These are phyloP conservation scores for Coriolopsis trogii DNA, from an alignment of 1,284 basidiomycete species.

Conservation along the genomic window DNA sequence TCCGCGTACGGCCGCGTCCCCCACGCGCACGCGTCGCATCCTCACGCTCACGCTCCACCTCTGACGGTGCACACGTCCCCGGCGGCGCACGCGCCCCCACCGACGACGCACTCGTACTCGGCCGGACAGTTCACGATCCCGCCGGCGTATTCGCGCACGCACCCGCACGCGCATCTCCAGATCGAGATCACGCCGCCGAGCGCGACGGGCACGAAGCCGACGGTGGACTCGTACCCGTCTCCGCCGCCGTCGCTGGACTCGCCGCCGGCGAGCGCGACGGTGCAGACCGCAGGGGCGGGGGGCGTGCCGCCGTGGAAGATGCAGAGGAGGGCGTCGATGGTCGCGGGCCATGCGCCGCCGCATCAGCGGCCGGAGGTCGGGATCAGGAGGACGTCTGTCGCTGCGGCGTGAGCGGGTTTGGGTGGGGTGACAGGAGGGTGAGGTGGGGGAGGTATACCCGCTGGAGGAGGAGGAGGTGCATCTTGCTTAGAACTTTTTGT, in stretches of 20 bases:
- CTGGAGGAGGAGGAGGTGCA: no score
- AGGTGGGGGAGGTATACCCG: no score
- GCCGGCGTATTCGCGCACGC: slow-evolving; percentile 30
- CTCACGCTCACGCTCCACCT: slow-evolving; percentile 16
- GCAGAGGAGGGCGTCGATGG: slow-evolving; percentile 28
- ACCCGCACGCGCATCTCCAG: slow-evolving; percentile 35
- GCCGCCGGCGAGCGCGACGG: slow-evolving; percentile 44
- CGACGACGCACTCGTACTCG: slow-evolving; percentile 15
- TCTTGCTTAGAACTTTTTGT: no score
- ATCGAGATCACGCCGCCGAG: slow-evolving; percentile 36
- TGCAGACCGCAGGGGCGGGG: slow-evolving; percentile 9
- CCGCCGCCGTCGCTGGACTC: slow-evolving; percentile 77
- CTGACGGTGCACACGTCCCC: no score
- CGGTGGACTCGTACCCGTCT: slow-evolving; percentile 69
- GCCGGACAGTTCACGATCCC: slow-evolving; percentile 40
- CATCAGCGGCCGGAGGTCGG: slow-evolving; percentile 13
- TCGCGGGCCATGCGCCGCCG: slow-evolving; percentile 21
- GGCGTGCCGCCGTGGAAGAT: slow-evolving; percentile 23
- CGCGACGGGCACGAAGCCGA: slow-evolving; percentile 33
- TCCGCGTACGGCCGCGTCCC: slow-evolving; percentile 27
- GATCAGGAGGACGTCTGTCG: slow-evolving; percentile 17
- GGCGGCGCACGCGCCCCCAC: slow-evolving; percentile 16
- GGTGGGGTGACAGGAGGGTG: no score
- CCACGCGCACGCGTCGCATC: slow-evolving; percentile 19
- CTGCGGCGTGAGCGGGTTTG: no score